These are phyloP conservation scores for Trichoderma afroharzianum DNA, from an alignment of 2,329 filamentous ascomycete species.

Conservation along the genomic window DNA sequence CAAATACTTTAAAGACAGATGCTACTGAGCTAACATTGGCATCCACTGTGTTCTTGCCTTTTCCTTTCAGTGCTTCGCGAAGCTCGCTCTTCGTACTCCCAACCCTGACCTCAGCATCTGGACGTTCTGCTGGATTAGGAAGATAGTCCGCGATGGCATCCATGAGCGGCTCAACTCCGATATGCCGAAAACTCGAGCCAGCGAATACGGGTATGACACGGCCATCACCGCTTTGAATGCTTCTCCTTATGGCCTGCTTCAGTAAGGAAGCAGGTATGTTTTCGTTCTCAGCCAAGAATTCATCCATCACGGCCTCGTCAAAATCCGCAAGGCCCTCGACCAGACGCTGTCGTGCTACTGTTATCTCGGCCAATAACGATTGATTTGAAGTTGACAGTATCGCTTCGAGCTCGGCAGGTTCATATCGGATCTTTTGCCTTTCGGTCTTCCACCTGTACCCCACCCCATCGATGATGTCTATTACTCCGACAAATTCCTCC, in stretches of 20 bases:
- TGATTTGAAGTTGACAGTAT: constrained; percentile 46
- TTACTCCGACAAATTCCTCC: constrained; percentile 75
- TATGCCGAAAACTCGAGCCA: constrained; percentile 88
- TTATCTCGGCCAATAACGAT: constrained; percentile 63
- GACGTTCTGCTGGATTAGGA: constrained; percentile 75
- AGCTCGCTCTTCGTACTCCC: constrained; percentile 47
- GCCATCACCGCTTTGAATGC: constrained; percentile 65
- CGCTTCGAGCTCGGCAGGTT: constrained; percentile 28
- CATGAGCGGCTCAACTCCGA: constrained; percentile 87
- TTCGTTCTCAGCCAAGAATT: constrained; percentile 73
- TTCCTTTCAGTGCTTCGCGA: constrained; percentile 36
- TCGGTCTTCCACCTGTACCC: constrained; percentile 67
- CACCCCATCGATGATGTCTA: constrained; percentile 73
- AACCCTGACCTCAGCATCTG: constrained; percentile 73
- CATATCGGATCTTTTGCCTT: constrained; percentile 37
- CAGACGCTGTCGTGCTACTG: constrained; percentile 69
- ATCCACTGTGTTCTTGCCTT: constrained; percentile 35
- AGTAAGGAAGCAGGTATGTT: constrained; percentile 68
- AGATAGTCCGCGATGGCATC: constrained; percentile 86
- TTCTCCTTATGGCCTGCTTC: constrained; percentile 68
- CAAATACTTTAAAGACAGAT: constrained; percentile 91
- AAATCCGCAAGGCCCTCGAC: constrained; percentile 84
- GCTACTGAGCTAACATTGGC: constrained; percentile 47
- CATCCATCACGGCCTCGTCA: constrained; percentile 81
- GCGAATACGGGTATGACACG: constrained; percentile 82